Percentiles rank a stretch among this genome's conserved stretches.
Evolutionary conservation across 805 yeast genomes (phyloP).

Genomic region (Cyberlindnera galapagoensis): DNA sequence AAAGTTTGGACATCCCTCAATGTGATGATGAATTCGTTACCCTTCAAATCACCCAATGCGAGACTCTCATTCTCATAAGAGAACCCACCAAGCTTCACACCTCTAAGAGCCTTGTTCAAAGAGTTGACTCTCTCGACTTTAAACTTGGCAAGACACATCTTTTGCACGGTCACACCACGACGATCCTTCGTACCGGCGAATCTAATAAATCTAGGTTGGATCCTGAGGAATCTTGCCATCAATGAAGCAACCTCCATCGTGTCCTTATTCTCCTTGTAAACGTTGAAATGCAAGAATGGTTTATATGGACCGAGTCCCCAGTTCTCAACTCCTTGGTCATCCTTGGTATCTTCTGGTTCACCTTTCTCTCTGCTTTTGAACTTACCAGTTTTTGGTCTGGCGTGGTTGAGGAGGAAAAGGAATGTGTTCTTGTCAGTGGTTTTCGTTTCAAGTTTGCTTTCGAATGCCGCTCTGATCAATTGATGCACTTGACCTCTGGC

Average conservation of each 20-base stretch:
- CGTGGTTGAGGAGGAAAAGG: constrained; percentile 49
- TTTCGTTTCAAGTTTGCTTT: constrained; percentile 68
- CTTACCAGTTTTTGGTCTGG: constrained; percentile 5
- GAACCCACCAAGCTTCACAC: constrained; percentile 77
- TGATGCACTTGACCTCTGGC: constrained; percentile 77
- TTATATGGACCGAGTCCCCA: constrained; percentile 72
- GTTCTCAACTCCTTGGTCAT: constrained; percentile 47
- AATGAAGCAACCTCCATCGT: constrained; percentile 91
- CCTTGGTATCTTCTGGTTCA: constrained; percentile 24
- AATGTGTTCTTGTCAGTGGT: constrained; percentile 68
- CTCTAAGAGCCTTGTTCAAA: constrained; percentile 68
- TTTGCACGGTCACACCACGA: constrained; percentile 91
- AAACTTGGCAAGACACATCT: constrained; percentile 60
- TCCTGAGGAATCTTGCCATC: constrained; percentile 63
- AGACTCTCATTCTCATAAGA: constrained; percentile 55
- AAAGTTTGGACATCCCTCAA: constrained; percentile 59
- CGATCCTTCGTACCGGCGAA: constrained; percentile 97
- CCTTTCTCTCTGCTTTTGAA: constrained; percentile 37
- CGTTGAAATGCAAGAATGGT: constrained; percentile 63
- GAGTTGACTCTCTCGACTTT: constrained; percentile 69
- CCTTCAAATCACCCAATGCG: constrained; percentile 75
- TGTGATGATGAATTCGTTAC: constrained; percentile 85
- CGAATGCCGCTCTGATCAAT: constrained; percentile 65
- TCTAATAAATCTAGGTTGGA: constrained; percentile 64
- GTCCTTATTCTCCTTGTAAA: constrained; percentile 93